Evolutionary conservation across 1,139 yeast genomes (phyloP).

Genomic region (Saccharomyces hybrid): DNA sequence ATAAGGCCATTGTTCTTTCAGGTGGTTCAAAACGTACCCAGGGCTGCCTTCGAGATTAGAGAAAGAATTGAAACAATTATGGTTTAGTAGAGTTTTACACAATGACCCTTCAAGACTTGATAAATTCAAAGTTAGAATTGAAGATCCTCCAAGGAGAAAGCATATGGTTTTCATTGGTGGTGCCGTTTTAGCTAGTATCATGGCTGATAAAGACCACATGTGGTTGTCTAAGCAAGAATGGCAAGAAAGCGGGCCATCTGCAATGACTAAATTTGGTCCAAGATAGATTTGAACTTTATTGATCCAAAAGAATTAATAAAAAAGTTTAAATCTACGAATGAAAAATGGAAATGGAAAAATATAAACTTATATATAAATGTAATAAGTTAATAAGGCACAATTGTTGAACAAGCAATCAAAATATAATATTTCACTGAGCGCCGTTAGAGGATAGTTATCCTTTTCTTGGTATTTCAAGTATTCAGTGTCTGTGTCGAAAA

Average conservation of each 20-base stretch:
- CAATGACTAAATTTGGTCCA: conserved; percentile 85
- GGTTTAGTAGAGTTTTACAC: conserved; percentile 82
- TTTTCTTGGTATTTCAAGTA: not conserved
- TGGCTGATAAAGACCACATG: conserved; percentile 98
- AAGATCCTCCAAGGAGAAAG: conserved; percentile 97
- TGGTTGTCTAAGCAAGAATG: conserved; percentile 96
- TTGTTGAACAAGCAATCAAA: not conserved
- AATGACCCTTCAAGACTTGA: conserved; percentile 82
- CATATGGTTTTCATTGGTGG: conserved; percentile 99
- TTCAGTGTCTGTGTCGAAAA: not conserved
- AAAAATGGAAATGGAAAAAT: conserved; percentile 2
- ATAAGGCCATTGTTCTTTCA: conserved; percentile 84
- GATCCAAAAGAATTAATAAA: not conserved
- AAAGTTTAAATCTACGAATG: conserved; percentile 2
- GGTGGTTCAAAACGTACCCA: conserved; percentile 99
- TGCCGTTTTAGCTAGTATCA: conserved; percentile 93
- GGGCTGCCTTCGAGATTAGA: conserved; percentile 94
- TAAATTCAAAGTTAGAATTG: conserved; percentile 92
- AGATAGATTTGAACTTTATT: conserved; percentile 39
- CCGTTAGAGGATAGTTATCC: not conserved
- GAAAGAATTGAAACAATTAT: conserved; percentile 89
- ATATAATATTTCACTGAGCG: not conserved
- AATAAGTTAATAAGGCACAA: not conserved
- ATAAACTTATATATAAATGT: not conserved
- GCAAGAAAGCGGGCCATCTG: conserved; percentile 92